Conservation (phyloP, 306 rosid genomes). For the Malus fusca region DNA sequence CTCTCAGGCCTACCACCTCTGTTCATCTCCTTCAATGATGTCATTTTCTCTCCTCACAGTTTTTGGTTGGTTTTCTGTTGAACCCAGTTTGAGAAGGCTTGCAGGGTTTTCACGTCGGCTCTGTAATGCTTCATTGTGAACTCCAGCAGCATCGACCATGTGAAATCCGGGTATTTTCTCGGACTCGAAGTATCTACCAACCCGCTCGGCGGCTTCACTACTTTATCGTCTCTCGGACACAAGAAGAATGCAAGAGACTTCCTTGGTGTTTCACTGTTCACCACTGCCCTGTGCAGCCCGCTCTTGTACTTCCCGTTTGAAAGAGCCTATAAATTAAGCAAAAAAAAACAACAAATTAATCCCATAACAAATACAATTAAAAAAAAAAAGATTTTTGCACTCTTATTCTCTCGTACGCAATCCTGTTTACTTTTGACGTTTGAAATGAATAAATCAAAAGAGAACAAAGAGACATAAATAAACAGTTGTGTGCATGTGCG, state of each 20-base stretch:
- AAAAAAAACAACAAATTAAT: neutral
- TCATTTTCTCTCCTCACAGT: constrained; percentile 9
- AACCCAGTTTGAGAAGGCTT: constrained; percentile 67
- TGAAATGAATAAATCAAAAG: too few relatives aligned
- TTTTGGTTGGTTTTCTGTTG: constrained; percentile 26
- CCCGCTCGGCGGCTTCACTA: constrained; percentile 71
- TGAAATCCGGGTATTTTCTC: constrained; percentile 80
- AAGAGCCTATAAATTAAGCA: constrained; percentile 47
- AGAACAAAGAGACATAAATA: neutral
- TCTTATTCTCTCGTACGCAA: too few relatives aligned
- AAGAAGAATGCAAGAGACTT: constrained; percentile 92
- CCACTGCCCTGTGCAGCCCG: constrained; percentile 96
- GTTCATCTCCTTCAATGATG: constrained; percentile 7
- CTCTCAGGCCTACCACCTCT: constrained; percentile 13
- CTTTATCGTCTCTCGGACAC: constrained; percentile 73
- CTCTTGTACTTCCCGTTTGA: constrained; percentile 93
- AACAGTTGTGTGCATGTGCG: neutral
- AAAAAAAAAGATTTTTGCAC: neutral
- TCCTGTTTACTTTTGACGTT: too few relatives aligned
- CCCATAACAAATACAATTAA: neutral
- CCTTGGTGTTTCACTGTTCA: constrained; percentile 62
- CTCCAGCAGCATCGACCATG: constrained; percentile 82
- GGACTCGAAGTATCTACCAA: constrained; percentile 52
- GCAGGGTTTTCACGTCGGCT: constrained; percentile 84
- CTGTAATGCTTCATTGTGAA: constrained; percentile 85